phyloP scores from a whole-genome alignment of 495 filamentous ascomycete species.

The Penicillium canariense region DNA sequence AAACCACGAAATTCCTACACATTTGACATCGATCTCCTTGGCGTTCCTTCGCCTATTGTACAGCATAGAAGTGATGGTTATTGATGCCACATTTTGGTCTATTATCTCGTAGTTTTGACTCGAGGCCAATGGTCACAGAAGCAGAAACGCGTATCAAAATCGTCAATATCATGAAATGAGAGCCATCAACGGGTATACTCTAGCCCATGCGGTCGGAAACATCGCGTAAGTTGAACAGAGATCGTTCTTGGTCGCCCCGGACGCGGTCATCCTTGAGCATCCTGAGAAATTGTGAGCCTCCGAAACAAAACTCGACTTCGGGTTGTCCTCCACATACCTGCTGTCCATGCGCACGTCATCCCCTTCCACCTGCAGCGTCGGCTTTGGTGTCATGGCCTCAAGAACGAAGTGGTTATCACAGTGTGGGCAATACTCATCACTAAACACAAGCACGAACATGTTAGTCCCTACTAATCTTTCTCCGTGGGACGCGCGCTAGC shows the following conservation, averaged over 20 bases:
- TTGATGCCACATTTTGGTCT: conserved; percentile 16
- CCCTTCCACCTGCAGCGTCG: conserved; percentile 78
- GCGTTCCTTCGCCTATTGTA: conserved; percentile 16
- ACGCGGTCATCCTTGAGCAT: conserved; percentile 95
- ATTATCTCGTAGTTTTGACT: conserved; percentile 1
- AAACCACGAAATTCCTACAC: conserved; percentile 26
- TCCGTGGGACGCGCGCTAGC: neutral
- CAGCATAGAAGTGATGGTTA: conserved; percentile 19
- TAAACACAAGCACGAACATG: conserved; percentile 23
- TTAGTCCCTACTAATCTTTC: conserved; percentile 3
- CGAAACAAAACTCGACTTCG: neutral
- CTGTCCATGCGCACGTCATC: conserved; percentile 82
- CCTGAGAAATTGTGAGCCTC: conserved; percentile 32
- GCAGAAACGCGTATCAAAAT: conserved; percentile 24
- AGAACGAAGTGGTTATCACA: conserved; percentile 98
- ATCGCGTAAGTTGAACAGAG: conserved; percentile 72
- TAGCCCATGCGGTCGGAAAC: conserved; percentile 74
- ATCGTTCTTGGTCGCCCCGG: conserved; percentile 54
- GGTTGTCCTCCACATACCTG: conserved; percentile 36
- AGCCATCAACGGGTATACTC: neutral
- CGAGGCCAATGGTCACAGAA: conserved; percentile 3
- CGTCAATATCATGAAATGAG: conserved; percentile 34
- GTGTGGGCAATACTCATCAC: conserved; percentile 98
- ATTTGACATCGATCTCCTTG: neutral
- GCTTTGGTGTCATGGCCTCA: conserved; percentile 78